Evolutionary conservation across 2,329 filamentous ascomycete genomes (phyloP).

Genomic region (Diaporthe ilicicola): DNA sequence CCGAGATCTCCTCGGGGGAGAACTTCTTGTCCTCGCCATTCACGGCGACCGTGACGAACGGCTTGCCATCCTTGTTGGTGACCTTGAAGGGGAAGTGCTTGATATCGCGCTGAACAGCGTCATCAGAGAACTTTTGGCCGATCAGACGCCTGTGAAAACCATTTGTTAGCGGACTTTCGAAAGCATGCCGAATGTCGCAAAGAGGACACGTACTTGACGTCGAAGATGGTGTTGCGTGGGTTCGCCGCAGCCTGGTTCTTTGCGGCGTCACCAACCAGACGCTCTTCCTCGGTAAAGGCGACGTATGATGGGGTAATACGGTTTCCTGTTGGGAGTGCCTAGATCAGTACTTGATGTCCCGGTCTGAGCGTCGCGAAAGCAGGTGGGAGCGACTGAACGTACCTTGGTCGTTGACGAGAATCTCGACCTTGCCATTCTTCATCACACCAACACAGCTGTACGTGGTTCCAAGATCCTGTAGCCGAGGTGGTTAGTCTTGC

Average conservation of each 20-base stretch:
- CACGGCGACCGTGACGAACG: constrained; percentile 79
- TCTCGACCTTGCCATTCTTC: constrained; percentile 94
- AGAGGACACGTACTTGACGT: constrained; percentile 75
- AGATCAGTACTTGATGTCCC: background rate
- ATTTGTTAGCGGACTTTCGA: background rate
- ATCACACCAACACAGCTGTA: constrained; percentile 93
- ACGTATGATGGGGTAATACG: constrained; percentile 96
- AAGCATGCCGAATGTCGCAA: background rate
- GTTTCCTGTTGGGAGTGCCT: constrained; percentile 65
- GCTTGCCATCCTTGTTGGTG: constrained; percentile 88
- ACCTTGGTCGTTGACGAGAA: constrained; percentile 90
- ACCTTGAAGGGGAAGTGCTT: constrained; percentile 99
- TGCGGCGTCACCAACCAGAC: constrained; percentile 94
- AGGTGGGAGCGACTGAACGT: constrained; percentile 12
- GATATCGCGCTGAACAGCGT: constrained; percentile 89
- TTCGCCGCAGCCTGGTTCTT: constrained; percentile 93
- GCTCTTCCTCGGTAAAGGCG: constrained; percentile 95
- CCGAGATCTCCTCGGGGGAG: constrained; percentile 82
- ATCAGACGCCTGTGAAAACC: constrained; percentile 73
- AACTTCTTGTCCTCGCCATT: constrained; percentile 72
- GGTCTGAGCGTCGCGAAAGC: too few relatives aligned
- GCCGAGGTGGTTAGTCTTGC: constrained; percentile 36
- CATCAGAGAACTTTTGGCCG: constrained; percentile 83
- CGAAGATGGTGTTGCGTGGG: constrained; percentile 79
- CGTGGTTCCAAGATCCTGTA: constrained; percentile 84